Percentiles rank a stretch among this genome's conserved stretches.
These are phyloP conservation scores for Bryum argenteum DNA, from an alignment of 225 moss, liverwort and hornwort genomes.

Conservation along the genomic window DNA sequence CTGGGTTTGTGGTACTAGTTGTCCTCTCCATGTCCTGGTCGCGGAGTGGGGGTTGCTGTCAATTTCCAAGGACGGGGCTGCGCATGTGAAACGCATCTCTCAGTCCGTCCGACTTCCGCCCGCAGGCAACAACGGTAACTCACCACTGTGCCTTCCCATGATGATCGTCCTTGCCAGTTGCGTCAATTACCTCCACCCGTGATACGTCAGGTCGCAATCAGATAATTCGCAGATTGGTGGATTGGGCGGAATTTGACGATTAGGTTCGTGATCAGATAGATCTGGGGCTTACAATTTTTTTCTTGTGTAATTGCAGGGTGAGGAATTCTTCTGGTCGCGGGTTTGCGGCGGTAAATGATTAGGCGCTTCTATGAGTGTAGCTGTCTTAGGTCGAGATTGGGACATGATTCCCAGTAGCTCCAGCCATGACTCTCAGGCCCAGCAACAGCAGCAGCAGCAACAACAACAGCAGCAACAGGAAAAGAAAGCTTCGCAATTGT, in stretches of 20 bases:
- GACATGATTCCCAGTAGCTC: constrained; percentile 64
- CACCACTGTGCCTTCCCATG: constrained; percentile 36
- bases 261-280: not conserved
- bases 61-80: constrained; percentile 24
- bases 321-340: not conserved
- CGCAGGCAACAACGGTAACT: constrained; percentile 42
- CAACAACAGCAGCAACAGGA: constrained; percentile 60
- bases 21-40: constrained; percentile 32
- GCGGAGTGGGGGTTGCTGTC: constrained; percentile 27
- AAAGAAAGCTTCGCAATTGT: constrained; percentile 62
- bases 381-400: constrained; percentile 56
- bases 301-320: not conserved
- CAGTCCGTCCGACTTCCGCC: constrained; percentile 34
- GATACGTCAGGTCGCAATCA: constrained; percentile 22
- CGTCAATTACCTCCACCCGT: constrained; percentile 26
- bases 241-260: not conserved
- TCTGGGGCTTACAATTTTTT: not conserved
- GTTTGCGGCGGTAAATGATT: constrained; percentile 46
- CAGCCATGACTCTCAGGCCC: constrained; percentile 52
- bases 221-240: constrained; percentile 21
- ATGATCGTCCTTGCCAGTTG: constrained; percentile 36
- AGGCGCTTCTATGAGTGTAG: constrained; percentile 52
- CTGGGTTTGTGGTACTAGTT: not conserved
- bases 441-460: constrained; percentile 34
- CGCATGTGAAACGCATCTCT: constrained; percentile 40